These are phyloP conservation scores for Suillus paluster DNA, from an alignment of 768 basidiomycete species.

Conservation along the genomic window DNA sequence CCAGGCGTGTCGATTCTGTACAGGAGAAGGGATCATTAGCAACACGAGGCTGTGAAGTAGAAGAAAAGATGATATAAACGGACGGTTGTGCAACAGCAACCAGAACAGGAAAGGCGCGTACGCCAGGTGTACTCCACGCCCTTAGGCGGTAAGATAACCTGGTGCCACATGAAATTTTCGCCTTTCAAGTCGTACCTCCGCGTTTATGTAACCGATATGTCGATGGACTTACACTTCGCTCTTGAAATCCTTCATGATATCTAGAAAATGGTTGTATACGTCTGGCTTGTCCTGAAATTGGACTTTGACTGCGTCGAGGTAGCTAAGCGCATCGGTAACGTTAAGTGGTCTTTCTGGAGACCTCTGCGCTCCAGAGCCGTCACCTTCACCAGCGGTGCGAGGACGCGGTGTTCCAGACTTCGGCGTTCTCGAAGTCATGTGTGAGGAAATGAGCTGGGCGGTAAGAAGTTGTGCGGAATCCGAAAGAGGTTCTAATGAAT, in stretches of 20 bases:
- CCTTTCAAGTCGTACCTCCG: neutral
- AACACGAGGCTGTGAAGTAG: conserved; percentile 15
- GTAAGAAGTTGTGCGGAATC: conserved; percentile 1
- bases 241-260: conserved; percentile 99
- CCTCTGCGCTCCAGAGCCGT: conserved; percentile 31
- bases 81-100: neutral
- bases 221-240: conserved; percentile 74
- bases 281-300: conserved; percentile 91
- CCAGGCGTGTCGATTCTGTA: conserved; percentile 95
- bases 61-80: conserved; percentile 15
- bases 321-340: conserved; percentile 91
- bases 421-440: conserved; percentile 26
- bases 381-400: conserved; percentile 28
- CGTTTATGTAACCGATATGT: neutral
- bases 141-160: conserved; percentile 10
- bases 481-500: conserved; percentile 3
- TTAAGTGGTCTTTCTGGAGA: conserved; percentile 73
- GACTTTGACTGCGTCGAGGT: conserved; percentile 92
- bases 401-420: conserved; percentile 48
- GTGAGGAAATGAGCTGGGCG: neutral
- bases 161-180: conserved; percentile 2
- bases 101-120: conserved; percentile 3
- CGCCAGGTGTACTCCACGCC: neutral
- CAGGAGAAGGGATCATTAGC: conserved; percentile 16
- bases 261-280: conserved; percentile 92